These are phyloP conservation scores for Rhodotorula babjevae DNA, from an alignment of 768 basidiomycete genomes.

Conservation along the genomic window DNA sequence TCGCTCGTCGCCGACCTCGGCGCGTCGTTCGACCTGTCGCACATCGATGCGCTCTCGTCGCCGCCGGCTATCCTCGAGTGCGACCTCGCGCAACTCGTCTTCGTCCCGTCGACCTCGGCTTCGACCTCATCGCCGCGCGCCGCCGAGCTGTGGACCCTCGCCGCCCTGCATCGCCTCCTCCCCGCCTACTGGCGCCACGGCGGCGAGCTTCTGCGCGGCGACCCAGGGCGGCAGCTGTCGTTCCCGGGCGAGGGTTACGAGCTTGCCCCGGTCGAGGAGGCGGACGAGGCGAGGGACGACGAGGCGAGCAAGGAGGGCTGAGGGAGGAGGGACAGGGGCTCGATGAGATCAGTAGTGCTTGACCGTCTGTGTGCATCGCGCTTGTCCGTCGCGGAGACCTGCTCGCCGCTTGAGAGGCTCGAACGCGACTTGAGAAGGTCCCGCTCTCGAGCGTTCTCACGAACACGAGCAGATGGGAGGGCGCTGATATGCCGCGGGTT, in stretches of 20 bases:
- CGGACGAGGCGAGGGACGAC: neutral
- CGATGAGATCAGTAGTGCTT: neutral
- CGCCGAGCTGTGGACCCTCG: neutral
- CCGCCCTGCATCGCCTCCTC: conserved; percentile 5
- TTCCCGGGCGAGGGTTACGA: neutral
- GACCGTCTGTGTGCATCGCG: too few relatives aligned
- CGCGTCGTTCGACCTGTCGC: neutral
- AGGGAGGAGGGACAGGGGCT: neutral
- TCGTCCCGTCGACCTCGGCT: conserved; percentile 2
- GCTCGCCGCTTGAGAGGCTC: too few relatives aligned
- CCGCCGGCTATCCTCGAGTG: conserved; percentile 5
- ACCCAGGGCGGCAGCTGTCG: neutral
- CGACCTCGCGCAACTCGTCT: conserved; percentile 13
- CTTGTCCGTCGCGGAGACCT: too few relatives aligned
- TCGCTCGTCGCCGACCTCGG: conserved; percentile 1
- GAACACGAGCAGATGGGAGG: too few relatives aligned
- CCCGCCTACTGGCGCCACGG: conserved; percentile 2
- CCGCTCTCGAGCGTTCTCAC: too few relatives aligned
- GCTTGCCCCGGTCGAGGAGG: neutral
- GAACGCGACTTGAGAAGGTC: too few relatives aligned
- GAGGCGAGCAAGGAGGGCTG: neutral
- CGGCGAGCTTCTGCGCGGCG: conserved; percentile 4
- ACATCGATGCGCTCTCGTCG: neutral
- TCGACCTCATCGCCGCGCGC: neutral
- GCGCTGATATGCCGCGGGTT: neutral